phyloP scores from a whole-genome alignment of 2,329 filamentous ascomycete species.

The Venturia nashicola region DNA sequence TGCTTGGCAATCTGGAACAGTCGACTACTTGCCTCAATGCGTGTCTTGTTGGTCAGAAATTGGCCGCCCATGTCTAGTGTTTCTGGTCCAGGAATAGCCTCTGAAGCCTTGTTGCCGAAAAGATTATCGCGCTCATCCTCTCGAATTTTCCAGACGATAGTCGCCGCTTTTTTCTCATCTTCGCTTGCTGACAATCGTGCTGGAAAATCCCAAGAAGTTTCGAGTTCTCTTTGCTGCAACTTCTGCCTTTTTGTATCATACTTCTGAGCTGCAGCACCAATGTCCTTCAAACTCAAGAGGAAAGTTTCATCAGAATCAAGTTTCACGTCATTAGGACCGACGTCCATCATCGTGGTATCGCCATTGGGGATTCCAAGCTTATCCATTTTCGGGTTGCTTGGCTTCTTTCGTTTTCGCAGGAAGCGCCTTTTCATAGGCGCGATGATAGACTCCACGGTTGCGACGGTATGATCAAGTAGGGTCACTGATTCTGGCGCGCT shows the following conservation, averaged over 20 bases:
- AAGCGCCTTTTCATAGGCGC: constrained; percentile 5
- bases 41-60: constrained; percentile 31
- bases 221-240: neutral
- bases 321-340: neutral
- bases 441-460: neutral
- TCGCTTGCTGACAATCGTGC: neutral
- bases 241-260: neutral
- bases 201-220: constrained; percentile 2
- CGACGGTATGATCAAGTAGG: neutral
- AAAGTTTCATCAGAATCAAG: neutral
- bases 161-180: constrained; percentile 16
- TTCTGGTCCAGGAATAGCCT: constrained; percentile 25
- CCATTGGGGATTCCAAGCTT: neutral
- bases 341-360: neutral
- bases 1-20: constrained; percentile 43
- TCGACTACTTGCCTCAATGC: constrained; percentile 37
- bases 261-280: neutral
- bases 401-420: constrained; percentile 4
- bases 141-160: constrained; percentile 25
- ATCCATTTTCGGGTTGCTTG: neutral
- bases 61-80: constrained; percentile 36
- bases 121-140: constrained; percentile 29
- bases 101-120: constrained; percentile 31
- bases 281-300: neutral
- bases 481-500: neutral